Base-by-base conservation (phyloP, 202 grass and related monocot genomes). In the Panicum hallii region DNA sequence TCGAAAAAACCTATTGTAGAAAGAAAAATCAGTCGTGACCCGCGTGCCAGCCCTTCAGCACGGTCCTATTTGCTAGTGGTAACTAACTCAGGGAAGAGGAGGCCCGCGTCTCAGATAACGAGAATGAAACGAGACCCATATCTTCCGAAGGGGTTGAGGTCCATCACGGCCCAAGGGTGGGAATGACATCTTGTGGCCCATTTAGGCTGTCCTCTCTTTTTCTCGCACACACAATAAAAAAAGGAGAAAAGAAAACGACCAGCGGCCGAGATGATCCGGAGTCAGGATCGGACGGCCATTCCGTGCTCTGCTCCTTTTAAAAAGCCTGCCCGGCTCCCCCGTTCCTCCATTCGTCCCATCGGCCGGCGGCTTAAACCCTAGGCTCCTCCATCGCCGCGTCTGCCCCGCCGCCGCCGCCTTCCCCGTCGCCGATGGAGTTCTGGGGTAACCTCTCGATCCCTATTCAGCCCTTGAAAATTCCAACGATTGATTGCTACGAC, bases 371-470 rank as follows among this genome's bases (percentile, higher is more conserved):
- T 70, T 66, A 74, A 87, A 58, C 78, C 84, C 84, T 80, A 86
- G 67, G 4, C 12, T 5, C 14, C 46, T 30, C 12, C 70, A 2
- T 30, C 74, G 26, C 4, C 53, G 3, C 48, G 1, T 6, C 65
- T 15, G 4, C 70, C 47, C 64, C 20, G 20, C 49, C 65, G 26
- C 83, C 74, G 53, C 54, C 70, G 30, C 23, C 40, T 17, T 20
- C 61, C 10, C 65, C 76, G 44, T 20, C 67, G 46, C 36, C 49
- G 43, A 87, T 82, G 85, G 85, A 87, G 78, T 87, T 87, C 70
- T 87, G 85, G 85, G 85, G 85, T 87, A 67, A 56, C 3, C 26
- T 62, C 67, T 41, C 12, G 4, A 9, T 6, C 7, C n/a, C 48
- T 41, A 17, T 28, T 16, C 8, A 9, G n/a, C 44, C 6, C 43